These are phyloP conservation scores for Chaetomium globosum DNA, from an alignment of 2,329 filamentous ascomycete genomes.

Conservation along the genomic window DNA sequence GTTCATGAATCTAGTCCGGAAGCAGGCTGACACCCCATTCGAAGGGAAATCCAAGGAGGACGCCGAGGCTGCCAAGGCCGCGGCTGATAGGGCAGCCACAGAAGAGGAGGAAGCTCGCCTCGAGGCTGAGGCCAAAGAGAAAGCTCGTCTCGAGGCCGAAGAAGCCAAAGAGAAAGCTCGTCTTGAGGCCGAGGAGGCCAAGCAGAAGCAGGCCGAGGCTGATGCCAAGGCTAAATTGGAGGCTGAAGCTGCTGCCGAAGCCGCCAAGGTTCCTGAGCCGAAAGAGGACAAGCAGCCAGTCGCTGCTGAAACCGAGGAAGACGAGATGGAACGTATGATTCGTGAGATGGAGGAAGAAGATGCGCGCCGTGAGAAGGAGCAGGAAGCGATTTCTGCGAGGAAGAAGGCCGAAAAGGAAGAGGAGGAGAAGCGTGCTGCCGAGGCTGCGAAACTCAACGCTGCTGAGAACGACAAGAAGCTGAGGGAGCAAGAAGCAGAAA, in stretches of 20 bases:
- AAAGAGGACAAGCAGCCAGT: constrained; percentile 38
- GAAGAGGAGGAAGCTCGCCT: constrained; percentile 40
- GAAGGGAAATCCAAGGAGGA: constrained; percentile 29
- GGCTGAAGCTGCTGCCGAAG: constrained; percentile 41
- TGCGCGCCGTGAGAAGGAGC: constrained; percentile 53
- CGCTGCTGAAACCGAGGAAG: constrained; percentile 43
- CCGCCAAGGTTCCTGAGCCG: constrained; percentile 37
- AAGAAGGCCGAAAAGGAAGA: constrained; percentile 49
- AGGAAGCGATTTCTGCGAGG: constrained; percentile 48
- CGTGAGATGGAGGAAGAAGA: constrained; percentile 64
- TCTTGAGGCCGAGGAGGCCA: constrained; percentile 38
- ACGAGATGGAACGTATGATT: constrained; percentile 63
- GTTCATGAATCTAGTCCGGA: constrained; percentile 76
- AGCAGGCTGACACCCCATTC: constrained; percentile 49
- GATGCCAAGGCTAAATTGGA: constrained; percentile 41
- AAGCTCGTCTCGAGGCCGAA: constrained; percentile 37
- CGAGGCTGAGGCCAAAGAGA: constrained; percentile 37
- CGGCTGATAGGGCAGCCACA: constrained; percentile 42
- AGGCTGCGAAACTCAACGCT: constrained; percentile 53
- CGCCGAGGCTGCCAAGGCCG: constrained; percentile 28
- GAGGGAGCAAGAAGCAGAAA: constrained; percentile 71
- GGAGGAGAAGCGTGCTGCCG: constrained; percentile 45
- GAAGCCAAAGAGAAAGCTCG: constrained; percentile 41
- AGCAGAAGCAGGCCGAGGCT: constrained; percentile 40
- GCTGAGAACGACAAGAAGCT: constrained; percentile 67